Evolutionary conservation across 2,329 filamentous ascomycete genomes (phyloP).

Genomic region (Trichoderma guizhouense): DNA sequence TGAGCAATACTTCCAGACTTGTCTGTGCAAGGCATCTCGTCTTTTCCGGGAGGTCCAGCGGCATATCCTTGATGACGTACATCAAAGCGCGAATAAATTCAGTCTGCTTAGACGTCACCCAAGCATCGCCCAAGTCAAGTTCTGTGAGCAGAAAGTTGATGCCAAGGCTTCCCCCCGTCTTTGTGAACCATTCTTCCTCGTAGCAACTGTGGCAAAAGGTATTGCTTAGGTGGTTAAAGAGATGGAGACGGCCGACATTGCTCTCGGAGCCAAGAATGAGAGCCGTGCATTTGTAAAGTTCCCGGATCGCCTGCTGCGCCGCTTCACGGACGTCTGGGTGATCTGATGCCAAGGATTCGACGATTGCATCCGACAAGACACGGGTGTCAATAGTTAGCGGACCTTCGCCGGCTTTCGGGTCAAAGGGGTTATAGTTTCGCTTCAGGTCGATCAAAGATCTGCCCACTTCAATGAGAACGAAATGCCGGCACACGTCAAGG

Average conservation of each 20-base stretch:
- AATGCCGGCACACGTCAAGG: constrained; percentile 79
- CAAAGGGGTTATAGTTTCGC: constrained; percentile 73
- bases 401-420: constrained; percentile 82
- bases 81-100: constrained; percentile 89
- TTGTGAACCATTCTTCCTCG: constrained; percentile 98
- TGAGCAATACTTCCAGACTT: constrained; percentile 75
- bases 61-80: constrained; percentile 98
- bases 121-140: constrained; percentile 76
- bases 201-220: constrained; percentile 94
- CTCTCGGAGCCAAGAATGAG: constrained; percentile 75
- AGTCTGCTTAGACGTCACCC: constrained; percentile 77
- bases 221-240: constrained; percentile 79
- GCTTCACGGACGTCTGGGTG: constrained; percentile 74
- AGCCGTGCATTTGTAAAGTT: constrained; percentile 71
- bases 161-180: constrained; percentile 85
- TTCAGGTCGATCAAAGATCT: constrained; percentile 78
- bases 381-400: constrained; percentile 83
- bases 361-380: constrained; percentile 81
- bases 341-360: constrained; percentile 87
- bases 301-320: constrained; percentile 73
- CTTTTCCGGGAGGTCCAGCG: constrained; percentile 85
- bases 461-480: constrained; percentile 85
- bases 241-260: constrained; percentile 70
- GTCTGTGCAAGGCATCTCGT: constrained; percentile 79
- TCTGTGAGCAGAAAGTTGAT: constrained; percentile 86